Evolutionary conservation across 2,329 filamentous ascomycete species (phyloP), one percentile per base, ranked within the genome.

Genomic region (Hypoxylon rubiginosum): DNA sequence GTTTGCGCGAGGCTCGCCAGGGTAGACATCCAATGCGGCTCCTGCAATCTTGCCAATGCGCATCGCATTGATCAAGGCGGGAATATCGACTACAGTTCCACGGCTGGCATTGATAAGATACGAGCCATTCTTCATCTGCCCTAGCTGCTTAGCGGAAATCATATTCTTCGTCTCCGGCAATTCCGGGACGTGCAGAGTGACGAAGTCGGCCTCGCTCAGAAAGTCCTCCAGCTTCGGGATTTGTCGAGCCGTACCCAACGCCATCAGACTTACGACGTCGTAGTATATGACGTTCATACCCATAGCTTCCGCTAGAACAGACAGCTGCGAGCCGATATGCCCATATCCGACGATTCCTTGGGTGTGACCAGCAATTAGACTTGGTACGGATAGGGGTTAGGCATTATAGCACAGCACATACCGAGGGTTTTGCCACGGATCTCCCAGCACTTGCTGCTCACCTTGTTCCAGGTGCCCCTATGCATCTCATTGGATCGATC

Each of bases 241-340:
- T 79, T 98, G 96, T 72, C 86, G 90, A 32, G 95, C 90, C 10
- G 92, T 97, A 60, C 96, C 96, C 78, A 99, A 83, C 48, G 92
- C 92, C 96, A 99, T 99, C 72, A 98, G 86, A 72, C 94, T 97
- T 68, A 97, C 82, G 6, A 97, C 90, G 79, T 99, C 96, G 80
- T 97, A 98, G 85, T 97, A 99, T 74, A 98, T 94, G 75, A 99
- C 96, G 15, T 87, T 90, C 95, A 99, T 97, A 53, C 96, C 96
- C 94, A 99, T 97, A 24, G 95, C 90, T 81, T 99, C 96, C 28
- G 96, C 94, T 69, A 99, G 84, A 45, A 99, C 96, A 0, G 94
- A 98, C 69, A 99, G 84, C 81, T 99, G 96, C 55, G 93, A 94
- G 68, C 96, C 96, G 77, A 99, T 98, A 78, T 99, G 96, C 67